phyloP scores from a whole-genome alignment of 2,329 filamentous ascomycete species.

The Pseudodiploospora longispora region DNA sequence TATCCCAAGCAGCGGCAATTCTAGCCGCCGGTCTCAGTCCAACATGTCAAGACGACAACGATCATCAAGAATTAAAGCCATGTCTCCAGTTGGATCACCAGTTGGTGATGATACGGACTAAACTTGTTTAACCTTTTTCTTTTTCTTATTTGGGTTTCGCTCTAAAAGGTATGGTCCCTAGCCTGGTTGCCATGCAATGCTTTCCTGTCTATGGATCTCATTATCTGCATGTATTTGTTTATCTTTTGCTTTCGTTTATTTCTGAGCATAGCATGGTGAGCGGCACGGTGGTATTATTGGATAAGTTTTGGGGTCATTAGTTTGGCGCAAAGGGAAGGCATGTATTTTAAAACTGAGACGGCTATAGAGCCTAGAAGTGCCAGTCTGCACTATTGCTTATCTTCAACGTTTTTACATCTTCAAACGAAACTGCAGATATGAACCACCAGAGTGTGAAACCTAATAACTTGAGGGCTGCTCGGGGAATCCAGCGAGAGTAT shows the following conservation, averaged over 20 bases:
- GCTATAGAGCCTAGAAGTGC: constrained; percentile 5
- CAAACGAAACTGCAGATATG: background rate
- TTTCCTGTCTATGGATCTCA: constrained; percentile 1
- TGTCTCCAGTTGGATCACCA: constrained; percentile 25
- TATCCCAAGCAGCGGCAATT: constrained; percentile 34
- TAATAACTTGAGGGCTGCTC: too few species aligned
- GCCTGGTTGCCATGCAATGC: too few species aligned
- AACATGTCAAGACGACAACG: constrained; percentile 21
- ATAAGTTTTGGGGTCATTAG: background rate
- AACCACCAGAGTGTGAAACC: too few species aligned
- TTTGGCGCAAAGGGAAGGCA: constrained; percentile 2
- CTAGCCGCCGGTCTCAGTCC: constrained; percentile 17
- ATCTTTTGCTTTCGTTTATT: background rate
- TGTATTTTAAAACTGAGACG: constrained; percentile 1
- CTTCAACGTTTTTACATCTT: background rate
- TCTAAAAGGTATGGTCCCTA: too few species aligned
- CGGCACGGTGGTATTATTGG: background rate
- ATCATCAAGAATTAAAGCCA: constrained; percentile 18
- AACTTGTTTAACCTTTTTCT: background rate
- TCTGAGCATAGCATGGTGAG: background rate
- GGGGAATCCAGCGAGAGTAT: too few species aligned
- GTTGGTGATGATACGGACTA: constrained; percentile 31
- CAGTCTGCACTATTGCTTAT: background rate
- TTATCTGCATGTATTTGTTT: constrained; percentile 7
- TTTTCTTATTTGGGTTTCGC: background rate